Evolutionary conservation across 2,329 filamentous ascomycete genomes (phyloP).

Genomic region (Penicillium thymicola): DNA sequence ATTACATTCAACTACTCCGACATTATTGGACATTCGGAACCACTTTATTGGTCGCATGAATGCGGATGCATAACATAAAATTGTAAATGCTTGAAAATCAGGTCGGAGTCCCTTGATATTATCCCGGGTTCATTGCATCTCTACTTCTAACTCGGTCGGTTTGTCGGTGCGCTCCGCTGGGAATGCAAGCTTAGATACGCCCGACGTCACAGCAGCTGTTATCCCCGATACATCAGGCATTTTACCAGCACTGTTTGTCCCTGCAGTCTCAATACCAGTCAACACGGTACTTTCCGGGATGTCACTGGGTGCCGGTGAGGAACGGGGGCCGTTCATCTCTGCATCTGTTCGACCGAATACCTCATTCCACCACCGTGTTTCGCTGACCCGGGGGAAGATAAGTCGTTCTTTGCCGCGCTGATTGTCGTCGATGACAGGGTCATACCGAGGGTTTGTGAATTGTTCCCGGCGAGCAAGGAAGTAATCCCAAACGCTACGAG

Average conservation of each 20-base stretch:
- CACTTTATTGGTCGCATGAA: not conserved
- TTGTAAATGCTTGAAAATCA: slow-evolving; percentile 6
- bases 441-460: slow-evolving; percentile 79
- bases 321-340: slow-evolving; percentile 80
- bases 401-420: slow-evolving; percentile 76
- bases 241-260: slow-evolving; percentile 38
- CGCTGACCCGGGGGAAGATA: slow-evolving; percentile 71
- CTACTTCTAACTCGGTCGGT: slow-evolving; percentile 45
- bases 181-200: slow-evolving; percentile 46
- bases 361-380: slow-evolving; percentile 93
- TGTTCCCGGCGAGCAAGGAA: slow-evolving; percentile 77
- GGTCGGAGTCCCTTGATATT: not conserved
- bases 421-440: slow-evolving; percentile 71
- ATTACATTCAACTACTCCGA: not conserved
- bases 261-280: slow-evolving; percentile 57
- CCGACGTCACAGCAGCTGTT: slow-evolving; percentile 43
- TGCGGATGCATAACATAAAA: not conserved
- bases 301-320: slow-evolving; percentile 44
- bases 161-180: slow-evolving; percentile 29
- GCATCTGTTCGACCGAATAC: slow-evolving; percentile 79
- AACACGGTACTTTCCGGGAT: slow-evolving; percentile 49
- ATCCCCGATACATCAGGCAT: slow-evolving; percentile 34
- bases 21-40: not conserved
- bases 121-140: slow-evolving; percentile 45
- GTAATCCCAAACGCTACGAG: slow-evolving; percentile 91